Conservation (phyloP, 2,329 filamentous ascomycete genomes). For the Calonectria naviculata region DNA sequence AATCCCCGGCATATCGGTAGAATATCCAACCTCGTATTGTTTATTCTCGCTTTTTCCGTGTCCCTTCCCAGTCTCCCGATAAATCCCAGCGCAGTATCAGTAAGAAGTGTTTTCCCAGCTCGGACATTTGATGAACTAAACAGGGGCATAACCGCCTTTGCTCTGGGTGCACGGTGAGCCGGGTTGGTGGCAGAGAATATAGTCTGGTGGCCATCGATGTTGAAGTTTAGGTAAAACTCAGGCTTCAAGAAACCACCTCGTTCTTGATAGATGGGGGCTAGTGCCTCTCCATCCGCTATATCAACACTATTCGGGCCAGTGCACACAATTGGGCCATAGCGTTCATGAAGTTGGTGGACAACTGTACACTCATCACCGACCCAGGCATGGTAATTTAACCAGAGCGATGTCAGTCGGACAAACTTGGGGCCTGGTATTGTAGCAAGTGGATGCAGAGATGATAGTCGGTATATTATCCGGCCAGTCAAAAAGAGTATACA, state of each 20-base stretch:
- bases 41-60: neutral
- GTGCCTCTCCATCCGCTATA: constrained; percentile 55
- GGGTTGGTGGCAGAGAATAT: constrained; percentile 62
- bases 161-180: constrained; percentile 53
- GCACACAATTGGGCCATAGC: constrained; percentile 49
- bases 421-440: constrained; percentile 18
- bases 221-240: constrained; percentile 64
- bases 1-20: constrained; percentile 53
- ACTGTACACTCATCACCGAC: constrained; percentile 18
- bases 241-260: constrained; percentile 66
- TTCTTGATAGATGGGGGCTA: constrained; percentile 61
- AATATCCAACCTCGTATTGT: neutral
- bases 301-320: constrained; percentile 52
- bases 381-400: constrained; percentile 21
- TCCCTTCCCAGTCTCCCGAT: neutral
- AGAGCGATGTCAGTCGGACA: constrained; percentile 1
- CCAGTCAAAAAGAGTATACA: neutral
- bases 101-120: constrained; percentile 35
- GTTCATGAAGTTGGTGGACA: constrained; percentile 41
- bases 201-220: constrained; percentile 64
- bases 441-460: constrained; percentile 14
- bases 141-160: constrained; percentile 60
- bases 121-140: constrained; percentile 60
- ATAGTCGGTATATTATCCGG: neutral
- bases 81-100: neutral